Evolutionary conservation across 306 rosid species (phyloP).

Genomic region (Hippophae gyantsensis): DNA sequence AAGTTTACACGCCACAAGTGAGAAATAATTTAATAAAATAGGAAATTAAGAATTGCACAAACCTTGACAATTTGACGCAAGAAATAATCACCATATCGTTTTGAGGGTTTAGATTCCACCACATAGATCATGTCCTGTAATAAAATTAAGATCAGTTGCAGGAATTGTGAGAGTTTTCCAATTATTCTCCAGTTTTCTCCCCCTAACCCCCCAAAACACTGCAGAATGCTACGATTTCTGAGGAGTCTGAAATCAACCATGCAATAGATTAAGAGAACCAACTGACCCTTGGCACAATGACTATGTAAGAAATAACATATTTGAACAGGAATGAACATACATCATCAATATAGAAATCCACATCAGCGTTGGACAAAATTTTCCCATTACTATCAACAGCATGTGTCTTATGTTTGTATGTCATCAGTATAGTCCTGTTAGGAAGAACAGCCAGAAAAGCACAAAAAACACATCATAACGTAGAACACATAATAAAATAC

Average conservation of each 20-base stretch:
- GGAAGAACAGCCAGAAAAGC: conserved; percentile 14
- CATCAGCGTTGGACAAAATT: conserved; percentile 72
- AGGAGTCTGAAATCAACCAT: no score
- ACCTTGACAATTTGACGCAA: conserved; percentile 91
- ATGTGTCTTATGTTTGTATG: conserved; percentile 95
- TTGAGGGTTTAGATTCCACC: conserved; percentile 59
- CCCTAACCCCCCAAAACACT: no score
- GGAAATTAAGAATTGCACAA: conserved; percentile 5
- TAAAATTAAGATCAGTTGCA: conserved; percentile 15
- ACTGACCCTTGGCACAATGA: no score
- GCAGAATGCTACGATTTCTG: no score
- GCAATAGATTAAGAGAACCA: no score
- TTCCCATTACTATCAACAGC: conserved; percentile 71
- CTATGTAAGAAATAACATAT: neutral
- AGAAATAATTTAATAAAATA: neutral
- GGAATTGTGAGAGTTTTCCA: neutral
- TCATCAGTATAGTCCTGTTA: conserved; percentile 77
- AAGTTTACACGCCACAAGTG: neutral
- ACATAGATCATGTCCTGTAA: conserved; percentile 67
- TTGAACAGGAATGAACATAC: conserved; percentile 32
- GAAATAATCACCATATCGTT: conserved; percentile 77
- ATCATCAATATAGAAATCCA: conserved; percentile 82
- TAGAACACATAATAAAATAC: neutral
- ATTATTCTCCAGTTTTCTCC: neutral
- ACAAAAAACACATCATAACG: neutral